Base-by-base conservation (phyloP, 345 rosid species). In the Eucalyptus regnans region DNA sequence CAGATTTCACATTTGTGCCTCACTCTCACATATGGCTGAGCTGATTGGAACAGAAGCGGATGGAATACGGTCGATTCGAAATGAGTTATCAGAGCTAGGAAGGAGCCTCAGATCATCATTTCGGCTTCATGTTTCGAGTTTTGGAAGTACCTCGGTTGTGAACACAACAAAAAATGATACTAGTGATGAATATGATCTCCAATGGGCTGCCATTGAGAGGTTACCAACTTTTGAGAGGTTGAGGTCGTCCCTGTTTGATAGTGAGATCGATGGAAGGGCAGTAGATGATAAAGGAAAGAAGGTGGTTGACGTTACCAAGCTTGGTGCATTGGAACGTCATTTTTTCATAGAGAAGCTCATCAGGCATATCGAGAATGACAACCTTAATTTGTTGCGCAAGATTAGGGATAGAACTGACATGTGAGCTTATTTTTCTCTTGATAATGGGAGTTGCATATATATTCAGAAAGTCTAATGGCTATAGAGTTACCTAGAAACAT, bases 151-250 rank as follows among this genome's bases (percentile, higher is more conserved):
- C 86, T 94, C 94, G 9, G 89, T 89, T 20, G 79, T 83, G 85
- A 85, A 89, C 58, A 91, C 90, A 46, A 31, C 18, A 86, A 92
- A 87, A 20, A 90, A 91, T 64, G 95, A 92, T 90, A 52, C 11
- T 4, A 90, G 89, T 23, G 92, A 91, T 86, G 95, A 92, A 86
- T 37, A 91, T 91, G 92, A 92, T 71, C 90, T 89, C 58, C 94
- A 95, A 79, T 97, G 97, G 98, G 95, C 93, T 90, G 94, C 91
- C 44, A 90, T 97, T 68, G 94, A 97, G 93, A 95, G 95, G 80
- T 89, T 97, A 10, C 98, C 99, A 4, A 94, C 97, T 58, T 88
- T 87, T 27, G 91, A 93, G 68, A 93, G 98, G 71, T 79, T 97
- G 58, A 91, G 94, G 46, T 91, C 95, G 50, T 93, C 95, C 43